Base-by-base conservation (phyloP, 2,329 filamentous ascomycete species). In the Aspergillus pseudotamarii region DNA sequence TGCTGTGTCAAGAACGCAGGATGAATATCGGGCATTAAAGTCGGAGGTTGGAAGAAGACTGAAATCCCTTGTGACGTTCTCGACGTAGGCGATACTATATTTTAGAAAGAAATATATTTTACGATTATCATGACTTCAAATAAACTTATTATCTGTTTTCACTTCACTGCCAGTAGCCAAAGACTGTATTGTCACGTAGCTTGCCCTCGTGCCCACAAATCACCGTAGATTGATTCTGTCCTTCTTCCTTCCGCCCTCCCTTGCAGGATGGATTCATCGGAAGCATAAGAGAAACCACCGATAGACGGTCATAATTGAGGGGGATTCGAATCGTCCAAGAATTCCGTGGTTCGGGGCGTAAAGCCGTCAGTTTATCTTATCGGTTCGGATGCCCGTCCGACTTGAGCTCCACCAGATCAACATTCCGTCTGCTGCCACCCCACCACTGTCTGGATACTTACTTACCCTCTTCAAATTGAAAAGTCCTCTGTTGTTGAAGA, bases 1-100 rank as follows among this genome's bases (percentile, higher is more conserved):
- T 78, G 85, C 85, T 5, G 83, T 84, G n/a, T 69, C 76, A 12
- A 70, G 86, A 45, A 87, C 85, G 0, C 76, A 73, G 55, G 84
- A 83, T 61, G 75, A 77, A 65, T 76, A 75, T 60, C 56, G 60
- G 46, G 76, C 73, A 21, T 62, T 75, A 57, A 75, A 71, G 64
- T 26, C 26, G 36, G 71, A 75, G 63, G 53, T 68, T 4, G 19
- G 21, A 11, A 43, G 66, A 26, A 41, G 65, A 36, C 10, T 66
- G 34, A 51, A n/a, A 30, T 41, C 26, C 9, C 12, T 55, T 38
- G 6, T 51, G 5, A 32, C 26, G 4, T 48, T 32, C n/a, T 58
- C 41, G 10, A 55, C 34, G 21, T 23, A 53, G 19, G 1, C 16
- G 10, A 50, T 30, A 26, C 26, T 5, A 26, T 11, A 10, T 16